Conservation (phyloP, 176 grass and related monocot species). For the Rhynchospora tenuis region DNA sequence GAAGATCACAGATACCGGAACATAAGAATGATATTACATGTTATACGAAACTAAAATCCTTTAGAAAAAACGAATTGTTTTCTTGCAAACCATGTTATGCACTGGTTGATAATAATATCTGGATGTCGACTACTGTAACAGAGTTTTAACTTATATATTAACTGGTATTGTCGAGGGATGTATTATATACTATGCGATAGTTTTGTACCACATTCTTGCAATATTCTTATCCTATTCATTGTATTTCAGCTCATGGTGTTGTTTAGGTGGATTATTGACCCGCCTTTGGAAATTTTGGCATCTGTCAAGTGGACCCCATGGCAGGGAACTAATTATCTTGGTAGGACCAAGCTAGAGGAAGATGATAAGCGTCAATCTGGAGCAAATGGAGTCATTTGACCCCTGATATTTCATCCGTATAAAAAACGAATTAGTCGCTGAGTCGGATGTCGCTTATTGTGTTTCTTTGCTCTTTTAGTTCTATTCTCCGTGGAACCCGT, state of each 20-base stretch:
- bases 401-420: no score
- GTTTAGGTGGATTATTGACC: constrained; percentile 83
- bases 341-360: constrained; percentile 36
- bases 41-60: no score
- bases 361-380: constrained; percentile 41
- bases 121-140: neutral
- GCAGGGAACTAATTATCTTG: constrained; percentile 51
- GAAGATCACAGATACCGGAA: no score
- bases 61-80: no score
- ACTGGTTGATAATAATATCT: neutral
- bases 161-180: neutral
- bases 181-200: neutral
- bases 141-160: neutral
- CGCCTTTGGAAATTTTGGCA: constrained; percentile 66
- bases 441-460: no score
- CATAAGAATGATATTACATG: no score
- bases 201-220: neutral
- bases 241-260: neutral
- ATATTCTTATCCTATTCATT: neutral
- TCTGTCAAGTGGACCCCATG: constrained; percentile 83
- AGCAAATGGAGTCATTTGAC: no score
- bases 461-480: no score
- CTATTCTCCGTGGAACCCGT: no score
- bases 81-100: no score
- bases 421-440: no score